A percentile compares a stretch with the other conserved stretches of the same genome.
phyloP scores from a whole-genome alignment of 306 rosid genomes.

The Acacia crassicarpa region DNA sequence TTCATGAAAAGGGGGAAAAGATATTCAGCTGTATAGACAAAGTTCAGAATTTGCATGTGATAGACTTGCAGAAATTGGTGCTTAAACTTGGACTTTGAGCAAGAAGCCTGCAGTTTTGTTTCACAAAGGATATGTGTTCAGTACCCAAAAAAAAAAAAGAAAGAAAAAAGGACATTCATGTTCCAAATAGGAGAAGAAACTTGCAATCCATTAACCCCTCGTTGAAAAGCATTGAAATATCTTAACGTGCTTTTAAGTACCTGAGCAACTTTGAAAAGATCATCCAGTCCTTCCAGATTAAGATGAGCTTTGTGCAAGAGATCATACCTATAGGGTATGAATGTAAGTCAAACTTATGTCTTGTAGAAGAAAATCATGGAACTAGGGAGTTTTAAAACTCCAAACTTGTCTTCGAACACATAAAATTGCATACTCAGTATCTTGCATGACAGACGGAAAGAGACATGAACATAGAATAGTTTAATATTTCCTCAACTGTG shows the following conservation, averaged over 20 bases:
- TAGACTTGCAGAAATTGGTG: constrained; percentile 15
- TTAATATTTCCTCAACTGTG: constrained; percentile 1
- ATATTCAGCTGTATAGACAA: constrained; percentile 1
- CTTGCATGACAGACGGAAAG: not conserved
- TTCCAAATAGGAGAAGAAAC: not conserved
- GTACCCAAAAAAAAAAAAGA: too few species aligned
- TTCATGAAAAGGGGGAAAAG: not conserved
- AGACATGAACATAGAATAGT: not conserved
- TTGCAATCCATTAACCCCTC: not conserved
- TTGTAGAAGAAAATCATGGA: constrained; percentile 15
- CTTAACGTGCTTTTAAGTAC: constrained; percentile 39
- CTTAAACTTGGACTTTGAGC: constrained; percentile 15
- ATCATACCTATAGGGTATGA: constrained; percentile 68
- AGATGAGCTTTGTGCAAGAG: constrained; percentile 97
- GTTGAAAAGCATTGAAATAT: not conserved
- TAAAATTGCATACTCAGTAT: not conserved
- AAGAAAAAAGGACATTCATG: not conserved
- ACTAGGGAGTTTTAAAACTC: constrained; percentile 14
- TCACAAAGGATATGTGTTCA: not conserved
- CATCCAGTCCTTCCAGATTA: constrained; percentile 84
- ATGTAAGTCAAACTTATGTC: constrained; percentile 33
- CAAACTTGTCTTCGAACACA: constrained; percentile 16
- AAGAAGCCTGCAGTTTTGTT: not conserved
- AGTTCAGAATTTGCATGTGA: constrained; percentile 25
- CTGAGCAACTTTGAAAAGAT: constrained; percentile 95